phyloP scores from a whole-genome alignment of 768 basidiomycete species.

The Trametes punicea region DNA sequence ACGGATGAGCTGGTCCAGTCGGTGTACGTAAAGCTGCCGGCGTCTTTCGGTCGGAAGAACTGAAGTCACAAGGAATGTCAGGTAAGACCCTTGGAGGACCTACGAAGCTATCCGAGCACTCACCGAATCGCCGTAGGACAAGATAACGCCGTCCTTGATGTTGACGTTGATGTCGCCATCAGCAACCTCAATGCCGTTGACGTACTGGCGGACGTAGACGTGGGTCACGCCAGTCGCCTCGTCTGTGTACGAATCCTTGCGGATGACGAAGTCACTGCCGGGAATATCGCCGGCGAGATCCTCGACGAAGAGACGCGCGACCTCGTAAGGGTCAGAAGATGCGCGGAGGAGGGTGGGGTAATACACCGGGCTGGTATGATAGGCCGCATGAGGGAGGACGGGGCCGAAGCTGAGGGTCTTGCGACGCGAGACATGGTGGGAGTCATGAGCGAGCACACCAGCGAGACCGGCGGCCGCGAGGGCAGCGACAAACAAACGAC shows the following conservation, averaged over 20 bases:
- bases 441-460: constrained; percentile 48
- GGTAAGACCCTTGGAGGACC: neutral
- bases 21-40: constrained; percentile 21
- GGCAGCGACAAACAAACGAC: constrained; percentile 62
- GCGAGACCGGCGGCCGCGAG: constrained; percentile 59
- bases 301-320: constrained; percentile 62
- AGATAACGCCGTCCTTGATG: constrained; percentile 74
- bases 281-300: constrained; percentile 42
- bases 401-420: constrained; percentile 94
- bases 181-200: constrained; percentile 83
- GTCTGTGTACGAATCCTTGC: constrained; percentile 87
- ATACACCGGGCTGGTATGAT: constrained; percentile 46
- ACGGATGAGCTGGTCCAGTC: constrained; percentile 14
- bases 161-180: constrained; percentile 95
- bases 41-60: constrained; percentile 67
- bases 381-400: constrained; percentile 67
- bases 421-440: constrained; percentile 40
- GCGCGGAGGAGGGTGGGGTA: constrained; percentile 18
- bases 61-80: constrained; percentile 33
- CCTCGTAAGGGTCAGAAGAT: constrained; percentile 46
- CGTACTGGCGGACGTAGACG: constrained; percentile 79
- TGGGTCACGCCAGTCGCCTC: constrained; percentile 82
- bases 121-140: constrained; percentile 88
- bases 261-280: constrained; percentile 51
- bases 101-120: constrained; percentile 27